These are phyloP conservation scores for Irpex rosettiformis DNA, from an alignment of 1,284 basidiomycete species.

Conservation along the genomic window DNA sequence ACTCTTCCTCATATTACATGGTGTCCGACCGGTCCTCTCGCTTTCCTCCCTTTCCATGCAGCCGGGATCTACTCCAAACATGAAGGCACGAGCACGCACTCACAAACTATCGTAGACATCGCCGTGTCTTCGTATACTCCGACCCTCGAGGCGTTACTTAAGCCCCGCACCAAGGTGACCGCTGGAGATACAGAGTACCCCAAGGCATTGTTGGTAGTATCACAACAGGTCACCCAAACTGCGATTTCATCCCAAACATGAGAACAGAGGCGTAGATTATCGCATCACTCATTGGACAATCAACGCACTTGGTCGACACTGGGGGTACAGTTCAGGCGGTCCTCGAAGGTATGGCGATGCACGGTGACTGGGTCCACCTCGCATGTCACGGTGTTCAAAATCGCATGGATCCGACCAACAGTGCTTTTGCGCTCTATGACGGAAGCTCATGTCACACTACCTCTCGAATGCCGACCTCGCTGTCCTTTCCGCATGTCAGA, in stretches of 20 bases:
- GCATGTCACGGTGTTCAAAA: slow-evolving; percentile 21
- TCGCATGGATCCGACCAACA: slow-evolving; percentile 9
- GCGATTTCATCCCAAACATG: not conserved
- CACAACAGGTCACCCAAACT: not conserved
- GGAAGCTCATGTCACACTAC: slow-evolving; percentile 11
- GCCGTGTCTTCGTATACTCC: not conserved
- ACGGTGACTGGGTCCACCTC: slow-evolving; percentile 19
- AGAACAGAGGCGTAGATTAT: not conserved
- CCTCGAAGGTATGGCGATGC: slow-evolving; percentile 7
- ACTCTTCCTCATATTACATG: not conserved
- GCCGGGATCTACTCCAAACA: not conserved
- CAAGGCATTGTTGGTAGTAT: not conserved
- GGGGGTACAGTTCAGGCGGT: slow-evolving; percentile 6
- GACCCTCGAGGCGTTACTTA: not conserved
- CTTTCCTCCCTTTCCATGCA: not conserved
- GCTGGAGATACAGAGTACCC: not conserved
- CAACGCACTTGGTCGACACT: not conserved
- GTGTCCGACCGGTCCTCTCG: not conserved
- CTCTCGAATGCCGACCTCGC: not conserved
- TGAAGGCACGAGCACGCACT: not conserved
- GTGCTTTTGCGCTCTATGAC: slow-evolving; percentile 17
- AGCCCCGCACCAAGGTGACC: not conserved
- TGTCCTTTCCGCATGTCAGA: not conserved
- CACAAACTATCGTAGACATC: not conserved
- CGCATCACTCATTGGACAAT: not conserved